These are phyloP conservation scores for Aspergillus leporis DNA, from an alignment of 495 filamentous ascomycete genomes.

Conservation along the genomic window DNA sequence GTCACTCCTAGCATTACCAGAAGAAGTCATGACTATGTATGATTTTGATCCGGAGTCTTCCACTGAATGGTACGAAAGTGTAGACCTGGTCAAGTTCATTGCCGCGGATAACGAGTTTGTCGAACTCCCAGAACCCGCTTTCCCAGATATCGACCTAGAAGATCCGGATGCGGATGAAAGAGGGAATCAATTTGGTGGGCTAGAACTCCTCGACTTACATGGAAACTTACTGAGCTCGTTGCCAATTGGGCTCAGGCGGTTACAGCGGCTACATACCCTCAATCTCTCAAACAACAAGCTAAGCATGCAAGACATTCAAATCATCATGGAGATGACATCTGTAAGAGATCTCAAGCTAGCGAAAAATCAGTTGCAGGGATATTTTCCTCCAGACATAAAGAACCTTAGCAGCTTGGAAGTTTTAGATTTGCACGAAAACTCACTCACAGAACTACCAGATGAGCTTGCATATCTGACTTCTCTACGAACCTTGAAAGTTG, in stretches of 20 bases:
- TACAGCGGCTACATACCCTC: slow-evolving; percentile 71
- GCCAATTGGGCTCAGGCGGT: slow-evolving; percentile 72
- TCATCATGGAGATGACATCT: slow-evolving; percentile 66
- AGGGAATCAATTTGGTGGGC: slow-evolving; percentile 77
- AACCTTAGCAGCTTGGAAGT: slow-evolving; percentile 68
- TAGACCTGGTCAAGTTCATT: slow-evolving; percentile 86
- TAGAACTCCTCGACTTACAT: slow-evolving; percentile 84
- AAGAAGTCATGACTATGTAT: slow-evolving; percentile 90
- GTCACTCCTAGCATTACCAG: slow-evolving; percentile 75
- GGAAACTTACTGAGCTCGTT: slow-evolving; percentile 72
- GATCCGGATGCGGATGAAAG: slow-evolving; percentile 61
- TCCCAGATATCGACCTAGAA: slow-evolving; percentile 68
- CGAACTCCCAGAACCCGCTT: slow-evolving; percentile 66
- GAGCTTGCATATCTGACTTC: slow-evolving; percentile 61
- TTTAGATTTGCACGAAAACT: slow-evolving; percentile 80
- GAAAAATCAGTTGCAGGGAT: slow-evolving; percentile 72
- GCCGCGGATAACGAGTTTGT: slow-evolving; percentile 92
- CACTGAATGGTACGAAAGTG: slow-evolving; percentile 83
- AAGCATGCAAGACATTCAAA: slow-evolving; percentile 64
- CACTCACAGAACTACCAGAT: slow-evolving; percentile 71
- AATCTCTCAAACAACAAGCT: slow-evolving; percentile 88
- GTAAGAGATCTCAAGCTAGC: slow-evolving; percentile 80
- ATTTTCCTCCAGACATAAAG: slow-evolving; percentile 56
- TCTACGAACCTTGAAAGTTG: slow-evolving; percentile 74
- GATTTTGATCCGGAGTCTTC: slow-evolving; percentile 61